These are phyloP conservation scores for Suillus subalutaceus DNA, from an alignment of 768 basidiomycete genomes.

Conservation along the genomic window DNA sequence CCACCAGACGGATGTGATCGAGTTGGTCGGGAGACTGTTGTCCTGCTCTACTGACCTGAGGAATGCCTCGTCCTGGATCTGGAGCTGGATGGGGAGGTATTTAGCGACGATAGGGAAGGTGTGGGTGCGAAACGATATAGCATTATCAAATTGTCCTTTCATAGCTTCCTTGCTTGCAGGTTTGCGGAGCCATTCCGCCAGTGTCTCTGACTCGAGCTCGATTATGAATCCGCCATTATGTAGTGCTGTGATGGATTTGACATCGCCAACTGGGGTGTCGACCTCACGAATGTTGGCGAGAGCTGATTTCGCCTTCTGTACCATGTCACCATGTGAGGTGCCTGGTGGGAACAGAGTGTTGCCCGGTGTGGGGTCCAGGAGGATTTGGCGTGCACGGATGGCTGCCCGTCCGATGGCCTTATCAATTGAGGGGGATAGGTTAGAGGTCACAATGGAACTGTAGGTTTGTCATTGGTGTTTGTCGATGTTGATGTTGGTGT, in stretches of 20 bases:
- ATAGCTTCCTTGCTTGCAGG: conserved; percentile 6
- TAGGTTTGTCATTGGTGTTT: neutral
- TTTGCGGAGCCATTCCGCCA: conserved; percentile 21
- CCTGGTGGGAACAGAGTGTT: neutral
- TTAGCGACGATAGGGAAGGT: conserved; percentile 18
- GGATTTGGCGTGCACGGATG: neutral
- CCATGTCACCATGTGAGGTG: neutral
- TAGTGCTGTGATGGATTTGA: neutral
- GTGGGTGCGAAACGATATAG: conserved; percentile 6
- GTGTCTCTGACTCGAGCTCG: conserved; percentile 14
- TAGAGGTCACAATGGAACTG: neutral
- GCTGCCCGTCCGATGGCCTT: neutral
- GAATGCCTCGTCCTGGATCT: conserved; percentile 1
- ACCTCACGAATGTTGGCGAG: neutral
- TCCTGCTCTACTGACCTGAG: conserved; percentile 17
- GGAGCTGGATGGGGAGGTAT: conserved; percentile 25
- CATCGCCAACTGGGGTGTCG: neutral
- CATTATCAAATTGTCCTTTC: neutral
- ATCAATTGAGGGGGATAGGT: neutral
- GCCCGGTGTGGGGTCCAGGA: neutral
- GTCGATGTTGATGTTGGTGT: too few species aligned
- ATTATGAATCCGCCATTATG: conserved; percentile 20
- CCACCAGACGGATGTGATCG: conserved; percentile 23
- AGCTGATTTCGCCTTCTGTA: neutral
- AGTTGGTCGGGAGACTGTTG: conserved; percentile 11